Conservation (phyloP, 768 basidiomycete species). For the Cystobasidium ongulense region DNA sequence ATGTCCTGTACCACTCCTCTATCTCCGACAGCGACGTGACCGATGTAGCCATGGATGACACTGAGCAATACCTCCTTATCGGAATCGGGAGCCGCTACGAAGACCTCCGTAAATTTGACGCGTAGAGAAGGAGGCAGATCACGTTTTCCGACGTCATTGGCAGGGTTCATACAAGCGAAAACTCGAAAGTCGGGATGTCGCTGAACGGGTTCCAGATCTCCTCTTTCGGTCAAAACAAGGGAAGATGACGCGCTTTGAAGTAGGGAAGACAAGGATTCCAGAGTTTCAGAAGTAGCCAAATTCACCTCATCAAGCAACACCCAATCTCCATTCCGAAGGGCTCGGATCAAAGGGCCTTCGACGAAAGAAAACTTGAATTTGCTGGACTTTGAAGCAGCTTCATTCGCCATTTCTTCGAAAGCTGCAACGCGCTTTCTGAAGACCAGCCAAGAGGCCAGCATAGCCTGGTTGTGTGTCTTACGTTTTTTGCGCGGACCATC, state of each 20-base stretch:
- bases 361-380: constrained; percentile 91
- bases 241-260: constrained; percentile 78
- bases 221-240: constrained; percentile 85
- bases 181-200: constrained; percentile 92
- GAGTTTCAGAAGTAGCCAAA: constrained; percentile 81
- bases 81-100: constrained; percentile 85
- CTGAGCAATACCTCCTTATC: constrained; percentile 79
- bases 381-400: constrained; percentile 47
- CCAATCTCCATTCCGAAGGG: constrained; percentile 83
- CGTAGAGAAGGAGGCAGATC: constrained; percentile 87
- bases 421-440: constrained; percentile 63
- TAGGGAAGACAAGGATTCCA: constrained; percentile 83
- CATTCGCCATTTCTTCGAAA: constrained; percentile 83
- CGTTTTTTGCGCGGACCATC: constrained; percentile 41
- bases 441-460: constrained; percentile 54
- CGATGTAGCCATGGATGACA: constrained; percentile 84
- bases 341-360: constrained; percentile 89
- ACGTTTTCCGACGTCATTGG: constrained; percentile 96
- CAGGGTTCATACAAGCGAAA: constrained; percentile 99
- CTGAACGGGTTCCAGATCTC: constrained; percentile 75
- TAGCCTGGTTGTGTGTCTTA: constrained; percentile 27
- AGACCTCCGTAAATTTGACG: constrained; percentile 86
- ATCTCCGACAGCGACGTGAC: constrained; percentile 70
- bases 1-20: constrained; percentile 79
- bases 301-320: constrained; percentile 94